Evolutionary conservation across 805 yeast species (phyloP).

Genomic region (Wickerhamiella brachini): DNA sequence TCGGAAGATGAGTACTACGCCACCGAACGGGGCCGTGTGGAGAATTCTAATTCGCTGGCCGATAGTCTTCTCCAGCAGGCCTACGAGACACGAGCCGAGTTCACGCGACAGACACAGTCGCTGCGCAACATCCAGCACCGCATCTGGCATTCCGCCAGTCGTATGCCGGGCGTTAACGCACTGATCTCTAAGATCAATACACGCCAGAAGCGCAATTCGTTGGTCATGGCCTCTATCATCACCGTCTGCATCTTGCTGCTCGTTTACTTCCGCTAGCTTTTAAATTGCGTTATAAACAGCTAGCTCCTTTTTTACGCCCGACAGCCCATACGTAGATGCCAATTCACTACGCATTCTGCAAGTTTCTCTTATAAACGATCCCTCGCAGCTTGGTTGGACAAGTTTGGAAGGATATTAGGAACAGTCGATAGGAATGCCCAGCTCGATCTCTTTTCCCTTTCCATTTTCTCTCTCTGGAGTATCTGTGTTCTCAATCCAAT

Average conservation of each 20-base stretch:
- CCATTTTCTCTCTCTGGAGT: too few relatives aligned
- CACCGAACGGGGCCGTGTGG: constrained; percentile 62
- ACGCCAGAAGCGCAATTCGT: constrained; percentile 74
- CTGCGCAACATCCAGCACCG: constrained; percentile 51
- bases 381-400: too few relatives aligned
- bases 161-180: constrained; percentile 72
- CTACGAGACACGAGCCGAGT: constrained; percentile 76
- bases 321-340: too few relatives aligned
- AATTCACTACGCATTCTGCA: too few relatives aligned
- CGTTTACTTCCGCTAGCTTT: constrained; percentile 34
- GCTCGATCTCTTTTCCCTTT: too few relatives aligned
- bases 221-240: constrained; percentile 66
- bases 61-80: constrained; percentile 77
- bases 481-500: too few relatives aligned
- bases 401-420: too few relatives aligned
- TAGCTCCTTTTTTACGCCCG: too few relatives aligned
- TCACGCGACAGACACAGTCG: constrained; percentile 53
- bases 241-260: constrained; percentile 58
- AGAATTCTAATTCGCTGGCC: constrained; percentile 57
- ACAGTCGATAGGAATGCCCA: too few relatives aligned
- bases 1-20: constrained; percentile 59
- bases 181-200: constrained; percentile 71
- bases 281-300: too few relatives aligned
- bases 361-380: too few relatives aligned
- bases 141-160: constrained; percentile 44